Base-by-base conservation (phyloP, 805 yeast genomes). In the Candida nitratophila region DNA sequence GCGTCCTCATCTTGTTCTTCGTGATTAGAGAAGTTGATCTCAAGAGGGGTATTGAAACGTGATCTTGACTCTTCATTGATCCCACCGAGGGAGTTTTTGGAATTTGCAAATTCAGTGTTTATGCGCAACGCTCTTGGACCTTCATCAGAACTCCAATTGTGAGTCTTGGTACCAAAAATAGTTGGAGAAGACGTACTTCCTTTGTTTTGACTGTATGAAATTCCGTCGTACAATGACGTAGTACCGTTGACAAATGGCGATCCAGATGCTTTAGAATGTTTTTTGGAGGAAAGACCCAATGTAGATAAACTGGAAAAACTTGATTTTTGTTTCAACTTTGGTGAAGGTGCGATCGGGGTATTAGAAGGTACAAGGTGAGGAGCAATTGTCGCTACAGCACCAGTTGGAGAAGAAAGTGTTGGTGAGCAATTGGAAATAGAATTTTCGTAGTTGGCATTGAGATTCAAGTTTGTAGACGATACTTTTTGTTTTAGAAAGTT, bases 81-180 rank as follows among this genome's bases (percentile, higher is more conserved):
- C 9, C n/a, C 33, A 11, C 30, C n/a, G 3, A 37, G 33, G 4
- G 40, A 26, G 17, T 12, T 37, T 26, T 17, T 26, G 22, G 40
- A 37, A 5, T n/a, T 16, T 4, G 24, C 26, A 16, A 26, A 14
- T 8, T 26, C 40, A 4, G 32, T 7, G 17, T 17, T 37, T 3
- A 17, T n/a, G 11, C 26, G 20, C 12, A 41, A 20, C 8, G 39
- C 31, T 24, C 22, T 15, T 15, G 43, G 37, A 11, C 22, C 20
- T 20, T 51, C 44, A 36, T 51, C 52, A 35, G 54, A 41, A 34
- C 50, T 46, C 66, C 66, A 62, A 40, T 56, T 50, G 47, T 62
- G 64, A 1, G 57, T 51, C 39, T 52, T 54, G 3, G 63, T 61
- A 2, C 66, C 66, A 41, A 50, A 50, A 2, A 62, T 62, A 0